Evolutionary conservation across 2,329 filamentous ascomycete genomes (phyloP).

Genomic region (Thyridium curvatum): DNA sequence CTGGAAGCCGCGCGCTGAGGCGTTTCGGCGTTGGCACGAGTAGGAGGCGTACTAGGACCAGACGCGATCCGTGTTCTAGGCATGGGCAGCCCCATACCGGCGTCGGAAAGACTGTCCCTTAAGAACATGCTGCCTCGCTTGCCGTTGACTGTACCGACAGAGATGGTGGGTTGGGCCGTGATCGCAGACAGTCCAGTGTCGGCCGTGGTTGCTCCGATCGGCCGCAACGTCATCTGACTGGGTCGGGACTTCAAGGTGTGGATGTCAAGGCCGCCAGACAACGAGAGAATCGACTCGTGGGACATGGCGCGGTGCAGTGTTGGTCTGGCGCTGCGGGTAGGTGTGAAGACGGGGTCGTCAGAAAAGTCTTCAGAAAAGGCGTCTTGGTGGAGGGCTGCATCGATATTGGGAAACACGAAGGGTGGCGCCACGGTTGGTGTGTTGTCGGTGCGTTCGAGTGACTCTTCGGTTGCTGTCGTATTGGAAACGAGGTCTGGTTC

Average conservation of each 20-base stretch:
- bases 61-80: conserved; percentile 17
- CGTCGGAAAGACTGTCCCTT: conserved; percentile 43
- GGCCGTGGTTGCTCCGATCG: conserved; percentile 44
- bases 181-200: conserved; percentile 54
- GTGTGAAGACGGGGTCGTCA: conserved; percentile 26
- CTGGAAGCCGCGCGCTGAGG: conserved; percentile 5
- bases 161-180: conserved; percentile 53
- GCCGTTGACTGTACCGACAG: conserved; percentile 21
- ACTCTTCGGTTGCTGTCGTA: conserved; percentile 25
- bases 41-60: conserved; percentile 16
- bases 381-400: conserved; percentile 8
- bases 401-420: too few species aligned
- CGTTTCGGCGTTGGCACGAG: conserved; percentile 1
- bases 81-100: conserved; percentile 24
- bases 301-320: conserved; percentile 61
- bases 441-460: conserved; percentile 3
- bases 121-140: conserved; percentile 49
- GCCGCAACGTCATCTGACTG: conserved; percentile 61
- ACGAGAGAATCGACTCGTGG: conserved; percentile 84
- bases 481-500: conserved; percentile 18
- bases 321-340: conserved; percentile 18
- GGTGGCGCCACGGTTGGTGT: too few species aligned
- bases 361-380: conserved; percentile 15
- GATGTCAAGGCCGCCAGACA: conserved; percentile 83
- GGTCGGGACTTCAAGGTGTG: conserved; percentile 73